Conservation (phyloP, 495 filamentous ascomycete genomes). For the Opeltia flavorubescens region DNA sequence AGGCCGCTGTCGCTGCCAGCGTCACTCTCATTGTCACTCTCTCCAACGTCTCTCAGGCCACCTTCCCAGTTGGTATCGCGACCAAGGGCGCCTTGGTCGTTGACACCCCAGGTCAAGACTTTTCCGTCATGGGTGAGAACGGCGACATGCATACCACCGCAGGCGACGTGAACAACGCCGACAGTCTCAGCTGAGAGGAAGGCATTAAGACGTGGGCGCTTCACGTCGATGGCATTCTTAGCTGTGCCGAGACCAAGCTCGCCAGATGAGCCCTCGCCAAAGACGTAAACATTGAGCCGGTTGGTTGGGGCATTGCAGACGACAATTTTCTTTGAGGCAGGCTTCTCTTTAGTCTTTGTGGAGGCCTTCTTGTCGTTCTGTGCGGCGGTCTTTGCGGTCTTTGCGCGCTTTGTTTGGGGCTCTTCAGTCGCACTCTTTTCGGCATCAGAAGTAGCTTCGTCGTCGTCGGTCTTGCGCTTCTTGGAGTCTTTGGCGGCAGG, state of each 20-base stretch:
- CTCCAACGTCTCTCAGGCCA: slow-evolving; percentile 49
- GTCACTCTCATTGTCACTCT: slow-evolving; percentile 35
- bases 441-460: too few relatives aligned
- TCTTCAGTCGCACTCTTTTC: neutral
- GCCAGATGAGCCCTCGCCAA: slow-evolving; percentile 51
- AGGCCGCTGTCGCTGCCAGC: slow-evolving; percentile 36
- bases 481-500: slow-evolving; percentile 12
- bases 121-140: slow-evolving; percentile 49
- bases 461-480: slow-evolving; percentile 28
- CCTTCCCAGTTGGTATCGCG: slow-evolving; percentile 47
- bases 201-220: slow-evolving; percentile 52
- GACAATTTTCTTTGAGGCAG: slow-evolving; percentile 19
- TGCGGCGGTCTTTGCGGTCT: neutral
- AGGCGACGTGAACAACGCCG: slow-evolving; percentile 46
- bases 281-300: slow-evolving; percentile 52
- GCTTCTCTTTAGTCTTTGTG: slow-evolving; percentile 5
- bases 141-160: slow-evolving; percentile 51
- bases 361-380: neutral
- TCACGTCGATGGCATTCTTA: slow-evolving; percentile 49
- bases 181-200: slow-evolving; percentile 41
- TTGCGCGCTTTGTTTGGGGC: neutral
- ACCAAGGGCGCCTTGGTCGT: slow-evolving; percentile 52
- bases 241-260: slow-evolving; percentile 52
- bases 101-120: slow-evolving; percentile 55
- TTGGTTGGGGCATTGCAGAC: slow-evolving; percentile 30